Base-by-base conservation (phyloP, 2,329 filamentous ascomycete genomes). In the Endoconidiophora laricicola region DNA sequence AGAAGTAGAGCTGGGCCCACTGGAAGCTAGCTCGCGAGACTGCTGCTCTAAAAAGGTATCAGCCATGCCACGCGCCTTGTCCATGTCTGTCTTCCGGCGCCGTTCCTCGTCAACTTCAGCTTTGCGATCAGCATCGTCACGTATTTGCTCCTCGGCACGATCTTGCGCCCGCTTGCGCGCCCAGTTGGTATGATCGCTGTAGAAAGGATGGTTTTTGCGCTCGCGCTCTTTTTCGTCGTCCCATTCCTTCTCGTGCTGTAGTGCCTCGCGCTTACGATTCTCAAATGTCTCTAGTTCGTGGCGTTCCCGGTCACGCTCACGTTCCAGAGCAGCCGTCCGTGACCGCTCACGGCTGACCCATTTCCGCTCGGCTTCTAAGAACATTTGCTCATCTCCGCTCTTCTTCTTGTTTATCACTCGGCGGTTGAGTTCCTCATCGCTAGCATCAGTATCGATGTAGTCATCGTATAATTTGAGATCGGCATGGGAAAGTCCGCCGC, bases 311-410 rank as follows among this genome's bases (percentile, higher is more conserved):
- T 82, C 82, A 57, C 78, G 80, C 60, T 95, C 88, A 53, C 91
- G 79, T 57, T 94, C 83, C 20, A 95, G 69, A 0, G 91, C 90
- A 3, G 86, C 84, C 12, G 85, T 83, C 39, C 86, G 77, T 54
- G 83, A 83, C 49, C 83, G 78, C 63, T 98, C 91, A 42, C 88
- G 79, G 61, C 93, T 94, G 23, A 86, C 71, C 90, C 90, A 96
- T 55, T 86, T 81, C 26, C 86, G 79, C 62, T 95, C 86, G 41
- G 88, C 82, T 57, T 94, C 88, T 0, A 83, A 70, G 60, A 86
- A 95, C 44, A 78, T 69, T 60, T 88, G 86, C 44, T 95, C 84
- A 0, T 79, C 73, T 20, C 95, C 87, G 0, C 79, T 71, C 36
- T 82, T 73, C 56, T 80, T 78, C 63, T 86, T 88, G 22, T 76